phyloP scores from a whole-genome alignment of 2,329 filamentous ascomycete species.

The Juglanconis sp. region DNA sequence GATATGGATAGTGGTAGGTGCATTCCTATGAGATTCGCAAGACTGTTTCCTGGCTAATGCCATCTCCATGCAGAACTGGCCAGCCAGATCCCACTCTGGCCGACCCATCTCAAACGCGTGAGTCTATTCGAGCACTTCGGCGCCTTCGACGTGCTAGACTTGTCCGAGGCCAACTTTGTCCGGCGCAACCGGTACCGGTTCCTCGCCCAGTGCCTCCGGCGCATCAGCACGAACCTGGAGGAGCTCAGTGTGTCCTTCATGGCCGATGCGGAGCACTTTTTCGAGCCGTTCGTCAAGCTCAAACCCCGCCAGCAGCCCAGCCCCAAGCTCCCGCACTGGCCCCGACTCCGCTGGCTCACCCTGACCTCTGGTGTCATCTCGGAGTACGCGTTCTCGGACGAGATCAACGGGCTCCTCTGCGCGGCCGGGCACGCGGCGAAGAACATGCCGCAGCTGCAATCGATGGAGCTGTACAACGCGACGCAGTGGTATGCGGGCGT shows the following conservation, averaged over 20 bases:
- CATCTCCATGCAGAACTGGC: slow-evolving; percentile 8
- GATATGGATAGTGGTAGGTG: slow-evolving; percentile 18
- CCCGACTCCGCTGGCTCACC: slow-evolving; percentile 22
- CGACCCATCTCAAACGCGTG: slow-evolving; percentile 9
- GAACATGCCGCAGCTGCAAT: slow-evolving; percentile 25
- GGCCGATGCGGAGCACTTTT: slow-evolving; percentile 20
- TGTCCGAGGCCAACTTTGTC: neutral
- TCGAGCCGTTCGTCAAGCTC: slow-evolving; percentile 20
- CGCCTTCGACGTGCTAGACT: slow-evolving; percentile 9
- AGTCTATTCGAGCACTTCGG: slow-evolving; percentile 18
- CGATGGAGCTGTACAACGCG: slow-evolving; percentile 28
- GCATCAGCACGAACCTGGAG: slow-evolving; percentile 10
- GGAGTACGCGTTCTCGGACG: slow-evolving; percentile 18
- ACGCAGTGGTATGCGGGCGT: slow-evolving; percentile 22
- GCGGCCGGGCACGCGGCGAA: slow-evolving; percentile 22
- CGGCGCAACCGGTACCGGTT: slow-evolving; percentile 3
- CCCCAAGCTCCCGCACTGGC: slow-evolving; percentile 20
- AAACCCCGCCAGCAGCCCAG: neutral
- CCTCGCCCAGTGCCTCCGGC: slow-evolving; percentile 7
- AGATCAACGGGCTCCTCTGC: slow-evolving; percentile 23
- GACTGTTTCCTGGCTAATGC: neutral
- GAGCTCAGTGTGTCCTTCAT: slow-evolving; percentile 15
- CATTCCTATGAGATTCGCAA: neutral
- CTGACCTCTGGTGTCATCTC: slow-evolving; percentile 24
- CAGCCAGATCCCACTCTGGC: slow-evolving; percentile 16